These are phyloP conservation scores for Mycena rebaudengoi DNA, from an alignment of 768 basidiomycete genomes.

Conservation along the genomic window DNA sequence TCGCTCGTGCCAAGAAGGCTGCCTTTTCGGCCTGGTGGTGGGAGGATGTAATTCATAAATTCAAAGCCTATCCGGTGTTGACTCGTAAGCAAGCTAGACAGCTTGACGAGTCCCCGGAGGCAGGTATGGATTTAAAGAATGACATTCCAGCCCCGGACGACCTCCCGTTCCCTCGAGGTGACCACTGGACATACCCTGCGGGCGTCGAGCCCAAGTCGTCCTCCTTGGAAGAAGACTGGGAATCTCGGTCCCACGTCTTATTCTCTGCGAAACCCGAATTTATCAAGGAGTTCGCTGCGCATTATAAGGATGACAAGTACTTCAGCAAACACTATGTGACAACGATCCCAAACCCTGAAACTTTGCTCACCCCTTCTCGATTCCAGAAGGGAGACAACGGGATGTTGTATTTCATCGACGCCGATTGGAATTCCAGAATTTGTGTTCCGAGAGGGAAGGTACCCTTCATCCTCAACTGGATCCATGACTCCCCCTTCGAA, in stretches of 20 bases:
- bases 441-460: too few relatives aligned
- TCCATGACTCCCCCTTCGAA: too few relatives aligned
- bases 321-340: not conserved
- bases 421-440: too few relatives aligned
- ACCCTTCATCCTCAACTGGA: too few relatives aligned
- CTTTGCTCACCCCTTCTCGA: too few relatives aligned
- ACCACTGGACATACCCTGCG: not conserved
- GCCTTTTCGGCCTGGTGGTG: not conserved
- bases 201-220: not conserved
- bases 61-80: not conserved
- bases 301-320: not conserved
- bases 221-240: not conserved
- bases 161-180: not conserved
- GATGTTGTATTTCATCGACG: too few relatives aligned
- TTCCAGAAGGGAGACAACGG: too few relatives aligned
- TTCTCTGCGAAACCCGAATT: not conserved
- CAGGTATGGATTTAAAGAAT: too few relatives aligned
- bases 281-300: not conserved
- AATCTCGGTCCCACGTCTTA: not conserved
- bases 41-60: not conserved
- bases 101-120: not conserved
- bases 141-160: not conserved
- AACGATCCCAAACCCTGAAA: too few relatives aligned
- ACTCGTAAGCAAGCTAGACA: not conserved
- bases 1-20: not conserved